phyloP scores from a whole-genome alignment of 148 eudicot species.

The Chenopodium formosanum region DNA sequence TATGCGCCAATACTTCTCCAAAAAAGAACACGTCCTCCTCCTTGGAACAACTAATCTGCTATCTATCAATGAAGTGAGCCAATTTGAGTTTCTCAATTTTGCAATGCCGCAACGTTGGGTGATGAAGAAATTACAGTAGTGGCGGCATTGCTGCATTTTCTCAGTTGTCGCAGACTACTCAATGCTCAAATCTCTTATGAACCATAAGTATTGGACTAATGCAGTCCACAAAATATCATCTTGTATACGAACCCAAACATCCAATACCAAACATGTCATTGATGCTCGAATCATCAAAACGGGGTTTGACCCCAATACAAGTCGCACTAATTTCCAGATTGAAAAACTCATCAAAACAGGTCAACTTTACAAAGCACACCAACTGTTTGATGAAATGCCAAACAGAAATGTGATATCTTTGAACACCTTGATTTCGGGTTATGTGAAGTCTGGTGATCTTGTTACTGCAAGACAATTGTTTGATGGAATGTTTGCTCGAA shows the following conservation, averaged over 20 bases:
- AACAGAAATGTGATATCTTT: constrained; percentile 42
- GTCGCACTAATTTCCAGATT: constrained; percentile 51
- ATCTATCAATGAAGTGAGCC: no score
- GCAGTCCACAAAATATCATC: constrained; percentile 27
- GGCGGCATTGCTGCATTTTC: no score
- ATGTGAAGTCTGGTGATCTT: constrained; percentile 56
- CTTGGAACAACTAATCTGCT: no score
- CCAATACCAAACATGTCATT: constrained; percentile 24
- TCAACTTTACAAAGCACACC: constrained; percentile 41
- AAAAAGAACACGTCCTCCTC: no score
- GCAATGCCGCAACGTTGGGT: no score
- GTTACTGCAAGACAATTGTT: constrained; percentile 54
- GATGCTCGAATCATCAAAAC: constrained; percentile 70
- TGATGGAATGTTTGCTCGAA: constrained; percentile 40
- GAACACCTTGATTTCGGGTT: constrained; percentile 58
- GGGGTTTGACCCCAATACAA: constrained; percentile 60
- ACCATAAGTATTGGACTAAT: constrained; percentile 31
- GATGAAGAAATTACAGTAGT: no score
- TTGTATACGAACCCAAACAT: constrained; percentile 13
- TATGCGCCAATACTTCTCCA: no score
- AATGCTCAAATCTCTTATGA: constrained; percentile 3
- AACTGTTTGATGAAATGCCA: constrained; percentile 73
- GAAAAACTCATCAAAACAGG: constrained; percentile 33
- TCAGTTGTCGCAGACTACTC: no score
- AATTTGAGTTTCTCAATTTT: no score